Conservation (phyloP, 1,284 basidiomycete species). For the Meira miltonrushii region DNA sequence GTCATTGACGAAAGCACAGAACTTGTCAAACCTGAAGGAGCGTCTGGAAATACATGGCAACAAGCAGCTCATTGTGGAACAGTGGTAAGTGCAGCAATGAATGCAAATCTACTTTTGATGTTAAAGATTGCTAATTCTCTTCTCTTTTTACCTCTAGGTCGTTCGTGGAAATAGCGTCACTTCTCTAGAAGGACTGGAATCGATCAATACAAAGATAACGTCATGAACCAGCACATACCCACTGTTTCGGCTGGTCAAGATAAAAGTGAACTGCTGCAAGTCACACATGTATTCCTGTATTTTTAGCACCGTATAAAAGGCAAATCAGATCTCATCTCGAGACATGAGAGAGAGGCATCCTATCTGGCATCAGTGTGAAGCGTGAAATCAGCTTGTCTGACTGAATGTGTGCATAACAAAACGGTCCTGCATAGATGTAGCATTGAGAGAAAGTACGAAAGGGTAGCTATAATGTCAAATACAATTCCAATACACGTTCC, state of each 20-base stretch:
- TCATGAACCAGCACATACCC: background rate
- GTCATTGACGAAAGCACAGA: slow-evolving; percentile 93
- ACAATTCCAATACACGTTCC: background rate
- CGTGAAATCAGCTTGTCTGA: too few relatives aligned
- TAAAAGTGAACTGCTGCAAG: too few relatives aligned
- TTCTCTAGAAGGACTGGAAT: slow-evolving; percentile 45
- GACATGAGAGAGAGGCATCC: too few relatives aligned
- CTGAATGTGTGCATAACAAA: too few relatives aligned
- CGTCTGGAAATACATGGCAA: slow-evolving; percentile 59
- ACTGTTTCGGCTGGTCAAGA: too few relatives aligned
- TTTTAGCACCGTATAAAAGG: too few relatives aligned
- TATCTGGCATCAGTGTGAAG: too few relatives aligned
- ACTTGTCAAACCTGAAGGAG: slow-evolving; percentile 69
- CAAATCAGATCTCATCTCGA: too few relatives aligned
- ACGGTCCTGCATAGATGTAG: too few relatives aligned
- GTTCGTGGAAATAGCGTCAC: slow-evolving; percentile 51
- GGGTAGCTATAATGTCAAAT: background rate
- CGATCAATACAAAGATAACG: slow-evolving; percentile 29
- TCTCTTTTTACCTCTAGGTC: slow-evolving; percentile 21
- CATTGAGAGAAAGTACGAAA: too few relatives aligned
- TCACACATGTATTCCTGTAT: too few relatives aligned
- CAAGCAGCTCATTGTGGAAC: slow-evolving; percentile 44
- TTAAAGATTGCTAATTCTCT: background rate
- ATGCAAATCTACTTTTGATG: background rate
- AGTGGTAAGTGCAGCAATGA: slow-evolving; percentile 29